Percentiles rank a stretch among this genome's conserved stretches.
These are phyloP conservation scores for Coprinopsis strossmayeri DNA, from an alignment of 768 basidiomycete species.

Conservation along the genomic window DNA sequence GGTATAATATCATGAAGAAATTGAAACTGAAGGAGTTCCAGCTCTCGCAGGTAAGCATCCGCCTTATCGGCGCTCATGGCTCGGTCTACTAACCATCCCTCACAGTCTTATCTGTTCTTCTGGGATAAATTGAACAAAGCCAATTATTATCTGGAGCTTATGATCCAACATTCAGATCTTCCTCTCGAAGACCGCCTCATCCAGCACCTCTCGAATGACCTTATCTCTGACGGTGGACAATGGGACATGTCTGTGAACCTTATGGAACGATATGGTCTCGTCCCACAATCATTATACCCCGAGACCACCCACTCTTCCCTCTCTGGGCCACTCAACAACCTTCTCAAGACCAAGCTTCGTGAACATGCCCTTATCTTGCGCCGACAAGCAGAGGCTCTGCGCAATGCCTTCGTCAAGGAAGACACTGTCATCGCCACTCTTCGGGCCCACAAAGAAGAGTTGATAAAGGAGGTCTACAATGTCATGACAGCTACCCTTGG, in stretches of 20 bases:
- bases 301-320: conserved; percentile 80
- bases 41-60: conserved; percentile 65
- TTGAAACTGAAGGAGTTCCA: conserved; percentile 86
- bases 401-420: conserved; percentile 37
- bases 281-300: conserved; percentile 78
- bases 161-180: conserved; percentile 73
- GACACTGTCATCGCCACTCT: conserved; percentile 46
- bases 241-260: conserved; percentile 83
- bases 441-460: conserved; percentile 77
- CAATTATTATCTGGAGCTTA: conserved; percentile 87
- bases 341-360: conserved; percentile 87
- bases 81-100: not conserved
- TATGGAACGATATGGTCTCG: conserved; percentile 70
- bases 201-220: conserved; percentile 64
- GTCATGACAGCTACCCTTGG: conserved; percentile 84
- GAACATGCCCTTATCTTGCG: conserved; percentile 87
- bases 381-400: conserved; percentile 46
- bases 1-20: conserved; percentile 80
- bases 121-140: conserved; percentile 94
- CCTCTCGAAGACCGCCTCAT: conserved; percentile 83
- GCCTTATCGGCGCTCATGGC: no score
- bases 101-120: conserved; percentile 85
- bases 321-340: conserved; percentile 62
- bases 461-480: conserved; percentile 79
- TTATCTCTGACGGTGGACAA: conserved; percentile 89